Evolutionary conservation across 352 stramenopile genomes (phyloP).

Genomic region (Globisporangium spinosum): DNA sequence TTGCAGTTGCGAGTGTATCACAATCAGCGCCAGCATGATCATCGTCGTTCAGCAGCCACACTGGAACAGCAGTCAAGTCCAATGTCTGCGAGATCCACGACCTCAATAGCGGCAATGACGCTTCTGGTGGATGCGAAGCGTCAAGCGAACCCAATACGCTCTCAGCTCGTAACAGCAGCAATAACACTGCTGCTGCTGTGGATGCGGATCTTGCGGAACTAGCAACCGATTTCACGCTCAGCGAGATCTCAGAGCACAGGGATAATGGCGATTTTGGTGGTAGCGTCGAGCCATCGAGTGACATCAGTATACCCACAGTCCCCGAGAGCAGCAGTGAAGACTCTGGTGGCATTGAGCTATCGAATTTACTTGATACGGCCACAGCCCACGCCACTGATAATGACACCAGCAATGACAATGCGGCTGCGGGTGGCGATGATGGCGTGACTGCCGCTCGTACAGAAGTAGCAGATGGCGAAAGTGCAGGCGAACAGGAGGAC

Average conservation of each 20-base stretch:
- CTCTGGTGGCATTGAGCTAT: background rate
- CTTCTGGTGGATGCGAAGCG: too few species aligned
- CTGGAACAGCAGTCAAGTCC: too few species aligned
- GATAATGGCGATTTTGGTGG: background rate
- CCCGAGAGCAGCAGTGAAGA: background rate
- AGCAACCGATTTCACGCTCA: background rate
- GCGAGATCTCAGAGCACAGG: background rate
- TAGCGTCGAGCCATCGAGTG: background rate
- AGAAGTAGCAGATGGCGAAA: background rate
- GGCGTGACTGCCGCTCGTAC: background rate
- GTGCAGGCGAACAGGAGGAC: background rate
- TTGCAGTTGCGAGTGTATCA: background rate
- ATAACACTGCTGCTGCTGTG: too few species aligned
- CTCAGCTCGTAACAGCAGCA: too few species aligned
- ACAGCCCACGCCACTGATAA: background rate
- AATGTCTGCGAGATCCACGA: too few species aligned
- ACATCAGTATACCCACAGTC: background rate
- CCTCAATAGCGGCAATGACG: too few species aligned
- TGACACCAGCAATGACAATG: background rate
- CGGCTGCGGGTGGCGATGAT: background rate
- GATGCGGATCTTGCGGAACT: too few species aligned
- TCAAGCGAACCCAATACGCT: too few species aligned
- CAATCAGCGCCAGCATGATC: background rate
- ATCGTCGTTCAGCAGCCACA: background rate
- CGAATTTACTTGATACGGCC: background rate